Base-by-base conservation (phyloP, 495 filamentous ascomycete genomes). In the Xylaria flabelliformis region DNA sequence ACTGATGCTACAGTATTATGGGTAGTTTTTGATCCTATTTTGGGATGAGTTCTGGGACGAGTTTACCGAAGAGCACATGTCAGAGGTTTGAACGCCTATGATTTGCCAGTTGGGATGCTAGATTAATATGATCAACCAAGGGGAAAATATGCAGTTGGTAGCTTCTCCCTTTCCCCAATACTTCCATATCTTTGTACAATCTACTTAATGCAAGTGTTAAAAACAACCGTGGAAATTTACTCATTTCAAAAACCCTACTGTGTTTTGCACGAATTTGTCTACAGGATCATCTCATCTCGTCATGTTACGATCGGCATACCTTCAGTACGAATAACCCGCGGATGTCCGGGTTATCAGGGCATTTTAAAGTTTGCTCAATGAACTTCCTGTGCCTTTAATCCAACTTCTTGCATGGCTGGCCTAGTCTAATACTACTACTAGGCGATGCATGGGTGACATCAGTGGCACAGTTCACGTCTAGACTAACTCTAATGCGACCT, bases 61-160 rank as follows among this genome's bases (percentile, higher is more conserved):
- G 15, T 51, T 32, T 42, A 39, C n/a, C n/a, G 12, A 1, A 67
- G 32, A 67, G 48, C 65, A 67, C 65, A 67, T 67, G 65, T 56
- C 65, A 56, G 56, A 26, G 29, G 65, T 56, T 50, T 67, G 36
- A 67, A n/a, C 65, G 50, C 50, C 48, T 32, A 13, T 10, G 26
- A 32, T 26, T 13, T 5, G 10, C 26, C 24, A 56, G 53, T 56
- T 26, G 13, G 21, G 50, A 10, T 53, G 21, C 9, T 15, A 29
- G 29, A 32, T 36, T 19, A 15, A 3, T 59, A 36, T 36, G 15
- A 36, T 29, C 55, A 56, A 29, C 0, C 21, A 64, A 36, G 61
- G 61, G 9, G 44, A 42, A 42, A 44, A 29, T 12, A 15, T n/a
- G n/a, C n/a, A 29, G 15, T 64, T 44, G 4, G 39, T 46, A 26